Evolutionary conservation across 768 basidiomycete species (phyloP).

Genomic region (Ephemerocybe angulata): DNA sequence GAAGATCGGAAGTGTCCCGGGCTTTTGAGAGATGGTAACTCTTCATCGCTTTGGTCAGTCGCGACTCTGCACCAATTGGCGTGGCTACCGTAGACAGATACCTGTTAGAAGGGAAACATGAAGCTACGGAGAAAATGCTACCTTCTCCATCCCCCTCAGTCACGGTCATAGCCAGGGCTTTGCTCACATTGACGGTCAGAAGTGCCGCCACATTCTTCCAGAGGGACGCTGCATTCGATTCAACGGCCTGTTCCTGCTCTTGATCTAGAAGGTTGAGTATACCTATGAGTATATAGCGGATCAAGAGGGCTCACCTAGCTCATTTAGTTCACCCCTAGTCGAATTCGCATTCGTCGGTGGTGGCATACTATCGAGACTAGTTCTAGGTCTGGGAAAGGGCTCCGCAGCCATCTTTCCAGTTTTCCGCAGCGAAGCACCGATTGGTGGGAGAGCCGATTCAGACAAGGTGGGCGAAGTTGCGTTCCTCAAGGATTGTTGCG

Average conservation of each 20-base stretch:
- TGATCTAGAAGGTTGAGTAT: too few species aligned
- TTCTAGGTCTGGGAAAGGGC: not conserved
- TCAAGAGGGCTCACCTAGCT: too few species aligned
- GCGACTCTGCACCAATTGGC: slow-evolving; percentile 54
- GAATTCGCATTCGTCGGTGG: not conserved
- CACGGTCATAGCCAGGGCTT: slow-evolving; percentile 51
- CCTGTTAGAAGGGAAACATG: not conserved
- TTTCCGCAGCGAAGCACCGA: not conserved
- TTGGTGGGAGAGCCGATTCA: not conserved
- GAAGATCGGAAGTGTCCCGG: slow-evolving; percentile 52
- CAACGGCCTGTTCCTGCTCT: not conserved
- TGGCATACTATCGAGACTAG: not conserved
- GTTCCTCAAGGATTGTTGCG: not conserved
- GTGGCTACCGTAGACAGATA: slow-evolving; percentile 39
- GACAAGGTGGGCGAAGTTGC: not conserved
- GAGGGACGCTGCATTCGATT: slow-evolving; percentile 21
- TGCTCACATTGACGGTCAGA: slow-evolving; percentile 54
- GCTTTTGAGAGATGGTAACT: slow-evolving; percentile 64
- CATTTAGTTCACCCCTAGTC: not conserved
- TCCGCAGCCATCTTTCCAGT: not conserved
- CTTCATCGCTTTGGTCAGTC: slow-evolving; percentile 62
- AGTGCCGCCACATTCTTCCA: slow-evolving; percentile 55
- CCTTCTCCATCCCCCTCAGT: slow-evolving; percentile 43
- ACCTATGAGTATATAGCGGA: too few species aligned
- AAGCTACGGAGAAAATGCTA: slow-evolving; percentile 16